These are phyloP conservation scores for Camellia sinensis DNA, from an alignment of 148 eudicot species.

Conservation along the genomic window DNA sequence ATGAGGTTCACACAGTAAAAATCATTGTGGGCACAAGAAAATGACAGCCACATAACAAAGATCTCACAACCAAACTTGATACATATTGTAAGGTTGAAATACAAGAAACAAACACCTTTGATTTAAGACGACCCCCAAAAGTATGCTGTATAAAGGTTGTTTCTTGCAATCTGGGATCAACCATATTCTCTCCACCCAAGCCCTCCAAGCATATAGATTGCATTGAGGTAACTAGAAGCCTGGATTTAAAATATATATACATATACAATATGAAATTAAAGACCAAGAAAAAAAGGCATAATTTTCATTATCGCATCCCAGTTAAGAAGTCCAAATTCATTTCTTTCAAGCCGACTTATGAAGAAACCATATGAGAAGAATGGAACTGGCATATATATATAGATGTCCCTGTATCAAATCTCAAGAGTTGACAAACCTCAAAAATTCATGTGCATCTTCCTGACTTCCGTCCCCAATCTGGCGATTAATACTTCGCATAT, in stretches of 20 bases:
- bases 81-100: background rate
- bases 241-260: constrained; percentile 22
- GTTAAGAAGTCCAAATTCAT: constrained; percentile 9
- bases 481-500: constrained; percentile 68
- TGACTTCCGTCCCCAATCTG: constrained; percentile 93
- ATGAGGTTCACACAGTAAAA: constrained; percentile 6
- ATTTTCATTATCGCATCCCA: constrained; percentile 7
- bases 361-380: background rate
- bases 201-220: constrained; percentile 87
- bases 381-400: background rate
- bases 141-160: constrained; percentile 86
- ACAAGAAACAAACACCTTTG: constrained; percentile 51
- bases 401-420: background rate
- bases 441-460: constrained; percentile 98
- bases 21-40: background rate
- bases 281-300: background rate
- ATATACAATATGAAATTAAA: constrained; percentile 10
- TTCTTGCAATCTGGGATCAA: constrained; percentile 79
- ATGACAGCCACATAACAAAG: background rate
- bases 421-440: constrained; percentile 48
- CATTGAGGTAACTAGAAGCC: constrained; percentile 94
- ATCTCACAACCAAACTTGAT: background rate
- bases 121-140: constrained; percentile 85
- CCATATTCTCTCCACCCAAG: constrained; percentile 76
- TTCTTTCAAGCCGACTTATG: background rate